Evolutionary conservation across 2,329 filamentous ascomycete species (phyloP), one percentile per base, ranked within the genome.

Genomic region (Diaporthe citriasiana): DNA sequence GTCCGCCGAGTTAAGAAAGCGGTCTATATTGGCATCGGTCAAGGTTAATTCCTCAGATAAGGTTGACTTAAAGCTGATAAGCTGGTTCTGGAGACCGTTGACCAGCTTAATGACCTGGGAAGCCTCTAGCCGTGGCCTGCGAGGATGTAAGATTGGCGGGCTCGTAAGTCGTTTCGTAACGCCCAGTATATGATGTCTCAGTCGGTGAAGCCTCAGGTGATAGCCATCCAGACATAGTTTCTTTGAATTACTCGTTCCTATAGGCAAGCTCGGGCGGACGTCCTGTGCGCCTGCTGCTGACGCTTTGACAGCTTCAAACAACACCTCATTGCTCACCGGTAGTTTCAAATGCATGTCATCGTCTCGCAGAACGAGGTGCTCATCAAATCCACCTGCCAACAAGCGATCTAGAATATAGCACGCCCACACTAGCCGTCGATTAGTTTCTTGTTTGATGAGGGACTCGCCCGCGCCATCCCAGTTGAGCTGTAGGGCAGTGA

Each of bases 351-450:
- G 82, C 82, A 85, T 84, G 42, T 81, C 81, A 19, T 84, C 81
- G 8, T 82, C 79, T 15, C 81, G 80, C 42, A 82, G 82, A 17
- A 79, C 79, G 27, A 85, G 80, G 72, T 85, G 84, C 65, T 84
- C 83, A 35, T 84, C 83, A 59, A 83, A 85, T 1, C 84, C 83
- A 2, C 81, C 83, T 1, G 84, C 83, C 15, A 85, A 79, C 33
- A 83, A 75, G 10, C 83, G 81, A 66, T 85, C 83, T 57, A 84
- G 76, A 57, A 82, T 77, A 73, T 83, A 85, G 53, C 84, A 77
- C 47, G 82, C 81, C 84, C 84, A 85, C 3, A 81, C 82, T 30
- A 83, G 78, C 10, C 84, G 81, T 33, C 83, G 79, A 19, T 81
- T 76, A 8, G 77, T 80, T 75, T 85, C 84, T 69, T 84, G 82